phyloP scores from a whole-genome alignment of 1,284 basidiomycete species.

The Athelia sp. region DNA sequence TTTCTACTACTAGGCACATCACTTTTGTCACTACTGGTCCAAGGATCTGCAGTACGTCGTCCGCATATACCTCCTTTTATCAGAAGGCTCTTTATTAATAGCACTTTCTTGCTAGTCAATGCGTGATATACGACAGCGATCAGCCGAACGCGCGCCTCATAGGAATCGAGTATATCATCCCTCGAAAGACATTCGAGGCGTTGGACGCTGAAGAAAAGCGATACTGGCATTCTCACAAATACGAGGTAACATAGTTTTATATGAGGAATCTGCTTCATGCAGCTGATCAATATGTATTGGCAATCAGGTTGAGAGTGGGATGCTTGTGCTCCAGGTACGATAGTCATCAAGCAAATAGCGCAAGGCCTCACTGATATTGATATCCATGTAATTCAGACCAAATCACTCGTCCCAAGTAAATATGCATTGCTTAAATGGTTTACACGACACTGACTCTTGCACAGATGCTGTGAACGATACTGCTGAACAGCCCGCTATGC shows the following conservation, averaged over 20 bases:
- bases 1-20: no score
- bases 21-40: conserved; percentile 23
- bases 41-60: conserved; percentile 9
- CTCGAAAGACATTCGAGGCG: conserved; percentile 35
- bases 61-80: no score
- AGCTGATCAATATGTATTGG: background rate
- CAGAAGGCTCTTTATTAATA: no score
- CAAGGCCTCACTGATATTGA: no score
- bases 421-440: background rate
- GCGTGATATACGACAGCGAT: conserved; percentile 43
- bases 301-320: conserved; percentile 39
- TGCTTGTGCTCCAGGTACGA: conserved; percentile 35
- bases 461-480: conserved; percentile 29
- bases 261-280: no score
- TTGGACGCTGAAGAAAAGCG: conserved; percentile 41
- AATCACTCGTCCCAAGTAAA: conserved; percentile 34
- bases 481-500: conserved; percentile 42
- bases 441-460: background rate
- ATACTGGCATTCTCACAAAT: conserved; percentile 47
- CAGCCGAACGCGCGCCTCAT: conserved; percentile 40
- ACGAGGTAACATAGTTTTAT: conserved; percentile 34
- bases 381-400: conserved; percentile 14
- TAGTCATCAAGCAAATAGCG: no score
- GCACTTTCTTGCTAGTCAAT: conserved; percentile 21
- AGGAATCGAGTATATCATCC: conserved; percentile 49